Conservation (phyloP, 2,329 filamentous ascomycete genomes). For the Grosmannia clavigera region DNA sequence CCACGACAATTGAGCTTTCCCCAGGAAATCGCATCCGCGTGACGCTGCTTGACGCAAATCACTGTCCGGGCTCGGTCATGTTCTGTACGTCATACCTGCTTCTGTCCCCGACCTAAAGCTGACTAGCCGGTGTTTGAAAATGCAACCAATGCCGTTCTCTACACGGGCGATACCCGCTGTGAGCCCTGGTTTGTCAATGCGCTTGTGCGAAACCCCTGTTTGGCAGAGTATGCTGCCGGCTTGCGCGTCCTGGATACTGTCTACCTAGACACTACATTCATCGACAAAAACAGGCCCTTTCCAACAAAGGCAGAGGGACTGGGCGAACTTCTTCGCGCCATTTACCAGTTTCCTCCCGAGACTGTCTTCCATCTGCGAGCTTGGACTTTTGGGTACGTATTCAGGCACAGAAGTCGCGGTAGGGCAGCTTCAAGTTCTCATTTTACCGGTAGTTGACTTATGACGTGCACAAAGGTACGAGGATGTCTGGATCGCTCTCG, state of each 20-base stretch:
- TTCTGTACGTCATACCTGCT: constrained; percentile 41
- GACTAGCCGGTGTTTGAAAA: constrained; percentile 55
- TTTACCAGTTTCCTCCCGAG: constrained; percentile 54
- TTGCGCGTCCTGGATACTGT: constrained; percentile 62
- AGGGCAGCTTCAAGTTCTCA: too few species aligned
- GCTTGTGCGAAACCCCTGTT: constrained; percentile 54
- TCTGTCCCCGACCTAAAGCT: background rate
- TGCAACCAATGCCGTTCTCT: constrained; percentile 59
- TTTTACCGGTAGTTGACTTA: background rate
- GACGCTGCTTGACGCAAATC: constrained; percentile 82
- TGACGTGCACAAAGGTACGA: constrained; percentile 47
- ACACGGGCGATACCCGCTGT: constrained; percentile 79
- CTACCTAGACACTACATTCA: constrained; percentile 81
- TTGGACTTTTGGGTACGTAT: constrained; percentile 64
- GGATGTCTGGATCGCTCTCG: constrained; percentile 77
- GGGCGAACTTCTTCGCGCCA: constrained; percentile 56
- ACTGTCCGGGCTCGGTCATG: constrained; percentile 84
- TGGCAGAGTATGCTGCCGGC: constrained; percentile 62
- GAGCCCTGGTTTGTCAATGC: constrained; percentile 78
- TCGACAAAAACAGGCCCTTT: constrained; percentile 28
- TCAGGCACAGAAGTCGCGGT: too few species aligned
- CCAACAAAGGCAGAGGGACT: constrained; percentile 63
- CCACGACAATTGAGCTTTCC: constrained; percentile 60
- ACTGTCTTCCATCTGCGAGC: constrained; percentile 76
- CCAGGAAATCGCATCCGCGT: constrained; percentile 60